Conservation (phyloP, 108 stramenopile genomes). For the Nitzschia sp. region DNA sequence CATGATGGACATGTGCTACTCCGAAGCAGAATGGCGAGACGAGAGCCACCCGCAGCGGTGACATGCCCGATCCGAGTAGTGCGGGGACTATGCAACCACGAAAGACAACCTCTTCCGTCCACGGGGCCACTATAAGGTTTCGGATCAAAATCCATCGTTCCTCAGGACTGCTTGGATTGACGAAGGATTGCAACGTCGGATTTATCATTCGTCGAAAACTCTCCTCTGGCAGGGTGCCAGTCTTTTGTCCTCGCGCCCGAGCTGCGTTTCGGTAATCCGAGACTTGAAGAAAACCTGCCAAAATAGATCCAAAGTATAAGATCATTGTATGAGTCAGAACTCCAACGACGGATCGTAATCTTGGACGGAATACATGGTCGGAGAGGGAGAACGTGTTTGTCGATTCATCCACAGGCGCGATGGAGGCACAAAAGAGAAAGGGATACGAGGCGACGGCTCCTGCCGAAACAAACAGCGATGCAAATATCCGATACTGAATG, state of each 20-base stretch:
- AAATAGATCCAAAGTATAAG: slow-evolving; percentile 27
- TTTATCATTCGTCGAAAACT: slow-evolving; percentile 17
- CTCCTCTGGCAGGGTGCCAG: slow-evolving; percentile 10
- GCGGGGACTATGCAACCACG: slow-evolving; percentile 71
- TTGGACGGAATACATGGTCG: slow-evolving; percentile 3
- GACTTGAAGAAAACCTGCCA: slow-evolving; percentile 15
- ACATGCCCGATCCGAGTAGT: slow-evolving; percentile 41
- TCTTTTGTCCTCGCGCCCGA: slow-evolving; percentile 16
- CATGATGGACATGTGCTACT: slow-evolving; percentile 81
- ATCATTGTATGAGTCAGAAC: slow-evolving; percentile 23
- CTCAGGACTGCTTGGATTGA: slow-evolving; percentile 19
- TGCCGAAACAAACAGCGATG: slow-evolving; percentile 40
- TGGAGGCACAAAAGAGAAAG: slow-evolving; percentile 46
- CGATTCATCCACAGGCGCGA: background rate
- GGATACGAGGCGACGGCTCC: slow-evolving; percentile 49
- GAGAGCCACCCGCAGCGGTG: slow-evolving; percentile 16
- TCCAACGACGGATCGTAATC: slow-evolving; percentile 3
- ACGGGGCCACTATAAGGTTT: slow-evolving; percentile 67
- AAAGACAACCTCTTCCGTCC: slow-evolving; percentile 83
- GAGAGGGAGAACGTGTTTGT: slow-evolving; percentile 11
- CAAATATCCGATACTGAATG: slow-evolving; percentile 59
- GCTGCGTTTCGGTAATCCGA: slow-evolving; percentile 15
- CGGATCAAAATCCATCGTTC: slow-evolving; percentile 60
- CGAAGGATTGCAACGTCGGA: slow-evolving; percentile 4
- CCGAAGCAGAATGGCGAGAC: slow-evolving; percentile 85